Conservation (phyloP, 2,329 filamentous ascomycete genomes). For the Apiospora aurea region DNA sequence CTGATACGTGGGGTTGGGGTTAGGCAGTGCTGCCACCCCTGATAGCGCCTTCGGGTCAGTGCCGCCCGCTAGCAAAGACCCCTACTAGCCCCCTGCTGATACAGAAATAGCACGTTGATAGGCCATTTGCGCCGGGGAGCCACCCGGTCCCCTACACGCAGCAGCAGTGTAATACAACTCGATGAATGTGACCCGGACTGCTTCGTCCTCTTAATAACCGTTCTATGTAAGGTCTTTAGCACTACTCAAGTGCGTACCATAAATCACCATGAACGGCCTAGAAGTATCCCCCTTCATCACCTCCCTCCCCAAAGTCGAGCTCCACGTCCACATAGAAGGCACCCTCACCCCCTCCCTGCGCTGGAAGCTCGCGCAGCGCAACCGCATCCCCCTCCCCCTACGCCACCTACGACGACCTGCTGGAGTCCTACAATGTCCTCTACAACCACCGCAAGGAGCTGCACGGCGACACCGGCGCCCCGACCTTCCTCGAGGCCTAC, state of each 20-base stretch:
- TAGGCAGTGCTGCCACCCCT: not conserved
- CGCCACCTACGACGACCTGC: conserved; percentile 53
- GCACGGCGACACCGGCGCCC: conserved; percentile 42
- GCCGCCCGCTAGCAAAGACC: not conserved
- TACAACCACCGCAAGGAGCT: conserved; percentile 71
- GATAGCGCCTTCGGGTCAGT: conserved; percentile 1
- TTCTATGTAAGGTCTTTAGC: not conserved
- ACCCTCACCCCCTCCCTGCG: conserved; percentile 49
- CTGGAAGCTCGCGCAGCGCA: conserved; percentile 67
- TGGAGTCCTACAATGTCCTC: conserved; percentile 71
- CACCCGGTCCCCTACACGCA: not conserved
- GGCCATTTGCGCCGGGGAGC: not conserved
- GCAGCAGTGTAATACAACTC: not conserved
- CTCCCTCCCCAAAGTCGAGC: conserved; percentile 51
- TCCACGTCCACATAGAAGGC: conserved; percentile 56
- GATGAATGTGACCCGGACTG: not conserved
- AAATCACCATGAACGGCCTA: conserved; percentile 39
- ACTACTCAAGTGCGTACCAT: not conserved
- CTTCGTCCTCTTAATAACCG: not conserved
- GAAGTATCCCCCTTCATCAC: conserved; percentile 45
- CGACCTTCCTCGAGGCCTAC: conserved; percentile 65
- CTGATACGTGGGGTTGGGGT: not conserved
- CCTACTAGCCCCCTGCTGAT: not conserved
- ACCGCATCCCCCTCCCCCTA: conserved; percentile 69
- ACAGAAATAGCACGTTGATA: not conserved